phyloP scores from a whole-genome alignment of 257 asterid genomes.

The Solanum stenotomum region DNA sequence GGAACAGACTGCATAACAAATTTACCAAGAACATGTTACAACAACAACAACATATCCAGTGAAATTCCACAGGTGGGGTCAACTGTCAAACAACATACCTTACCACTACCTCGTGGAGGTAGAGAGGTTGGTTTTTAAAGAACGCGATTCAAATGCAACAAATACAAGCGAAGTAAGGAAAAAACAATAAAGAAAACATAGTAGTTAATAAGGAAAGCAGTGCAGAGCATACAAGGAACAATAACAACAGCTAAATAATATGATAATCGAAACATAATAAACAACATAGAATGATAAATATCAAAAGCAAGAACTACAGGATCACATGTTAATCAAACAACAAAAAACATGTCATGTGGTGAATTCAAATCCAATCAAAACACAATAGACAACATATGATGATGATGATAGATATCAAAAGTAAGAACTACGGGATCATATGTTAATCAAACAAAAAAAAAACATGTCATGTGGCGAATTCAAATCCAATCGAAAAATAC shows the following conservation, averaged over 20 bases:
- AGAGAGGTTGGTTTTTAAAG: background rate
- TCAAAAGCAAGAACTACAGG: too few species aligned
- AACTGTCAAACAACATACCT: too few species aligned
- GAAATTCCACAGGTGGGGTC: background rate
- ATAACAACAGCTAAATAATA: too few species aligned
- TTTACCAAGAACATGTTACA: background rate
- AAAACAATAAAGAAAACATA: background rate
- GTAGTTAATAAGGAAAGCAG: background rate
- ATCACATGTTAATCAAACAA: background rate
- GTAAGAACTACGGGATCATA: background rate
- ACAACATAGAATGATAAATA: background rate
- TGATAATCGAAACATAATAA: too few species aligned
- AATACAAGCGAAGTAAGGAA: background rate
- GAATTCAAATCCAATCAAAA: background rate
- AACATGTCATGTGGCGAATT: background rate
- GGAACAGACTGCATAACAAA: constrained; percentile 43
- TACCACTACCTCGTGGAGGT: background rate
- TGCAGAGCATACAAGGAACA: background rate
- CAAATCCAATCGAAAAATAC: background rate
- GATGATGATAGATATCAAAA: background rate
- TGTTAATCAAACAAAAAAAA: too few species aligned
- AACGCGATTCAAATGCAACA: background rate
- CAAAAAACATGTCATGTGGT: background rate
- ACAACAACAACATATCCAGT: background rate
- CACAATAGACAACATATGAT: background rate